Base-by-base conservation (phyloP, 345 rosid genomes). In the Turnera subulata region DNA sequence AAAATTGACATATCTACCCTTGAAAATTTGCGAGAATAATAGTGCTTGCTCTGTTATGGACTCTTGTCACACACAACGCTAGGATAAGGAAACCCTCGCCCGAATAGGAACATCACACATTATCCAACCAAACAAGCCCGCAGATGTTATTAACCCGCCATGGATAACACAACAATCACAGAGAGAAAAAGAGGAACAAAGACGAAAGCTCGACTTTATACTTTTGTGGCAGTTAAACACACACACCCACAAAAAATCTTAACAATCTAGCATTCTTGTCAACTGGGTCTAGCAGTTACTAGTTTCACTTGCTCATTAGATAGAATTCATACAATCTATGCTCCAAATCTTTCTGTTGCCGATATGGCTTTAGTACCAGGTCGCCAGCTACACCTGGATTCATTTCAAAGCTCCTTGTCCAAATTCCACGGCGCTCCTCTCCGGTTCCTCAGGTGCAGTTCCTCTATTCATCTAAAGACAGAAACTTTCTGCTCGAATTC, bases 311-410 rank as follows among this genome's bases (percentile, higher is more conserved):
- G n/a, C n/a, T n/a, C n/a, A n/a, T n/a, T n/a, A n/a, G n/a, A n/a
- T n/a, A n/a, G n/a, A n/a, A 14, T 47, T 49, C 22, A 2, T 44
- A 35, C 7, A 35, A 16, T 56, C 48, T 25, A 55, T 64, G 55
- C 40, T 15, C 56, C 14, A 2, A 8, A 38, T 53, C 59, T 33
- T 2, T 22, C 6, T 45, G 9, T 47, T 22, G 23, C 50, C 37
- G 2, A 11, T 46, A 86, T 82, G 90, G 78, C 91, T 67, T 48
- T 85, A 15, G 64, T 63, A 17, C 83, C 91, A 13, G 72, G 55
- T 72, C 79, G 77, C 68, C 89, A 81, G 59, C 69, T 87, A 20
- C 73, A 65, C 15, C 62, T 77, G 40, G 82, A 76, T 67, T 71
- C 77, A 1, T 68, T 73, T 53, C 78, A 79, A 64, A 66, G 66